Conservation (phyloP, 108 stramenopile species). For the Cyclotella baltica region DNA sequence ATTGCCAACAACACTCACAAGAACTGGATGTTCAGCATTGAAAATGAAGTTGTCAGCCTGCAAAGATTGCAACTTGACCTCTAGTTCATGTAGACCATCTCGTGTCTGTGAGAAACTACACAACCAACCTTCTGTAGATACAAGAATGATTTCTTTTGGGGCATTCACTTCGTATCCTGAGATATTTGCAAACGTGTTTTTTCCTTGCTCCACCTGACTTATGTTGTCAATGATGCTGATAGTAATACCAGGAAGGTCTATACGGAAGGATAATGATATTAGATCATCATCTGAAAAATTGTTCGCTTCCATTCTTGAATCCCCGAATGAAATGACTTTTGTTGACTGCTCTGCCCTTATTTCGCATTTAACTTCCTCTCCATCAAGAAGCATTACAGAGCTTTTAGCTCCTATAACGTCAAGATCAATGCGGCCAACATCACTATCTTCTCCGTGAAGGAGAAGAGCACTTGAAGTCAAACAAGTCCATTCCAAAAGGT, state of each 20-base stretch:
- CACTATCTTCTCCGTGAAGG: conserved; percentile 15
- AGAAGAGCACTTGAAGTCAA: conserved; percentile 49
- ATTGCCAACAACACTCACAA: conserved; percentile 48
- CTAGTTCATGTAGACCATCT: conserved; percentile 82
- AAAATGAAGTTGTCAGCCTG: conserved; percentile 86
- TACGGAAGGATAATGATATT: conserved; percentile 53
- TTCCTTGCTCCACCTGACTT: conserved; percentile 38
- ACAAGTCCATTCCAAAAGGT: conserved; percentile 76
- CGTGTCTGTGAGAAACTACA: conserved; percentile 68
- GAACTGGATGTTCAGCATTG: conserved; percentile 73
- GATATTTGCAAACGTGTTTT: conserved; percentile 6
- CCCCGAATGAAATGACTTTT: conserved; percentile 73
- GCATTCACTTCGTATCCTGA: not conserved
- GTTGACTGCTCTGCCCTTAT: conserved; percentile 79
- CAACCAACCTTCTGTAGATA: conserved; percentile 27
- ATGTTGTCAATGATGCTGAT: conserved; percentile 78
- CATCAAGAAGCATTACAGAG: conserved; percentile 47
- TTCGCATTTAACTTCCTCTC: conserved; percentile 58
- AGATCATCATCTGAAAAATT: conserved; percentile 58
- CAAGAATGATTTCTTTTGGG: conserved; percentile 65
- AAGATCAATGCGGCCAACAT: conserved; percentile 50
- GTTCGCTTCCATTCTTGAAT: not conserved
- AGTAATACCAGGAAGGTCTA: conserved; percentile 57
- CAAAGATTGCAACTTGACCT: conserved; percentile 56
- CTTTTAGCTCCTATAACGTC: conserved; percentile 78